Conservation (phyloP, 2,329 filamentous ascomycete species). For the Amauroascus verrucosus region DNA sequence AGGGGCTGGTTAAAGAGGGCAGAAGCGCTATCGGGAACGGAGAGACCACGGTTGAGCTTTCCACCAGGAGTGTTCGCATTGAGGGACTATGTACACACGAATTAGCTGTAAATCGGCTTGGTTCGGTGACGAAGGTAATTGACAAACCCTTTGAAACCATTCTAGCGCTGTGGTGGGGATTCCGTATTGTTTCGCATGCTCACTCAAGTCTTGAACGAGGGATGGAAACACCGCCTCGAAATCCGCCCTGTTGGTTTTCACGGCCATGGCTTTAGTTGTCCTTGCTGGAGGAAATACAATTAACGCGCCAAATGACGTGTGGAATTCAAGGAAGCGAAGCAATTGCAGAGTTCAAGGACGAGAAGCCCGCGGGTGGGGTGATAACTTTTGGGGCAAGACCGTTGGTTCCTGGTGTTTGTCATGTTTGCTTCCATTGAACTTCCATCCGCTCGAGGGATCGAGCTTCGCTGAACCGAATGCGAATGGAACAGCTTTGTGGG, state of each 20-base stretch:
- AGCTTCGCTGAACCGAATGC: not conserved
- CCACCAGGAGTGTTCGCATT: conserved; percentile 81
- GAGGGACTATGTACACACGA: conserved; percentile 52
- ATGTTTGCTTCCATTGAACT: not conserved
- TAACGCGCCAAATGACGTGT: not conserved
- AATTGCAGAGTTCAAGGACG: not conserved
- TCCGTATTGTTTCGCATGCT: conserved; percentile 70
- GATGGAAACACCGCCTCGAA: conserved; percentile 87
- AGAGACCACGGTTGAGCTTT: conserved; percentile 99
- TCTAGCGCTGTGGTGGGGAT: conserved; percentile 68
- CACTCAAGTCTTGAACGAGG: conserved; percentile 70
- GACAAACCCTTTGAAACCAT: conserved; percentile 71
- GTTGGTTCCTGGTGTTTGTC: conserved; percentile 3
- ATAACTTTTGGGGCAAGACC: not conserved
- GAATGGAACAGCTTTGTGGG: not conserved
- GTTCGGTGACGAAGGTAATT: not conserved
- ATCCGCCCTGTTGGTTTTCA: conserved; percentile 58
- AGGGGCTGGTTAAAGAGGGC: conserved; percentile 16
- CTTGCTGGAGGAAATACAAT: not conserved
- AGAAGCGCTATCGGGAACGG: conserved; percentile 32
- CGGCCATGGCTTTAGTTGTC: conserved; percentile 45
- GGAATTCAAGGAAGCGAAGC: not conserved
- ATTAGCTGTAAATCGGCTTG: not conserved
- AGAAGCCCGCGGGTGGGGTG: no score
- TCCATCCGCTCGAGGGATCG: not conserved